Evolutionary conservation across 306 rosid species (phyloP).

Genomic region (Sphenostylis stenocarpa): DNA sequence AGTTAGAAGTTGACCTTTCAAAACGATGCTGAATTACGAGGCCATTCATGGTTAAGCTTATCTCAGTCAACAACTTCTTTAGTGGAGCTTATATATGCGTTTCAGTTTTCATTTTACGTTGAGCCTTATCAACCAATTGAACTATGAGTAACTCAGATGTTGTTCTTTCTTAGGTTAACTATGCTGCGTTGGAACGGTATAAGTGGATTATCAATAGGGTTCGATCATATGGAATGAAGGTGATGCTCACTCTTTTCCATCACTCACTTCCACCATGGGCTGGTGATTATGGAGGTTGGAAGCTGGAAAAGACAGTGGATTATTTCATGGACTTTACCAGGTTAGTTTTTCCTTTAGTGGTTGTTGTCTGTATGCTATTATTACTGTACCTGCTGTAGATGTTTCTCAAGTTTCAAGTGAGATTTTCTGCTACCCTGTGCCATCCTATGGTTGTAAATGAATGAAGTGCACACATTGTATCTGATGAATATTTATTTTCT

Average conservation of each 20-base stretch:
- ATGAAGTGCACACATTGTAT: neutral
- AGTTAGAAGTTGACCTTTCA: slow-evolving; percentile 43
- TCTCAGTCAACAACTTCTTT: slow-evolving; percentile 12
- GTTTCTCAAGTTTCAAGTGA: slow-evolving; percentile 11
- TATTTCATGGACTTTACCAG: slow-evolving; percentile 90
- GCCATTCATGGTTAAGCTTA: neutral
- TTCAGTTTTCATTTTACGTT: neutral
- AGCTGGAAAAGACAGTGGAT: slow-evolving; percentile 88
- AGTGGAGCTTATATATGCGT: neutral
- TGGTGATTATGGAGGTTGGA: slow-evolving; percentile 98
- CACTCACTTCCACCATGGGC: slow-evolving; percentile 98
- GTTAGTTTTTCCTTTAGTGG: slow-evolving; percentile 43
- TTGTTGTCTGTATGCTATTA: slow-evolving; percentile 17
- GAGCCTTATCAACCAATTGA: slow-evolving; percentile 26
- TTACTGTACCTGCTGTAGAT: slow-evolving; percentile 16
- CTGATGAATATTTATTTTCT: too few species aligned
- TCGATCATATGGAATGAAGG: slow-evolving; percentile 91
- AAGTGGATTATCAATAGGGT: slow-evolving; percentile 88
- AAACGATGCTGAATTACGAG: slow-evolving; percentile 25
- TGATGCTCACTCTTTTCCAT: slow-evolving; percentile 95
- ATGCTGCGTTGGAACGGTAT: slow-evolving; percentile 93
- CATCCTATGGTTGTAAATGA: slow-evolving; percentile 5
- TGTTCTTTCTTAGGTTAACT: slow-evolving; percentile 64
- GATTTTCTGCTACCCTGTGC: slow-evolving; percentile 7
- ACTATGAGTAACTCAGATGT: slow-evolving; percentile 17